Percentiles rank a stretch among this genome's conserved stretches.
These are phyloP conservation scores for Serendipita sp. DNA, from an alignment of 768 basidiomycete genomes.

Conservation along the genomic window DNA sequence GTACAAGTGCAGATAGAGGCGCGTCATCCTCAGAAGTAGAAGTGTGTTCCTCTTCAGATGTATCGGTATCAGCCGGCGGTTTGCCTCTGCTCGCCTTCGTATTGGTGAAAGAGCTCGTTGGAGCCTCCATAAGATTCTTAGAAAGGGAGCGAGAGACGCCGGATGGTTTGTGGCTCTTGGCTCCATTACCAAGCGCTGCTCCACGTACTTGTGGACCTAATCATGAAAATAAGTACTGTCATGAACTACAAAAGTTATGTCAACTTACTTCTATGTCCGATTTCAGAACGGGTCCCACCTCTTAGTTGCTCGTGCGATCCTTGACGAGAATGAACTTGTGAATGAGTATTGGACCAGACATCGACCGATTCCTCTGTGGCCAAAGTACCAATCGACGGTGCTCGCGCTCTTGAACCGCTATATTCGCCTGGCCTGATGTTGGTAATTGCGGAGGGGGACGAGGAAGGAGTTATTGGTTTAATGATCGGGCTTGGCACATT, in stretches of 20 bases:
- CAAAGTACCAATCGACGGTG: not conserved
- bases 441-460: not conserved
- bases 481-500: not conserved
- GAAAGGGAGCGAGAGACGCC: not conserved
- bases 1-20: constrained; percentile 45
- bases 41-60: constrained; percentile 21
- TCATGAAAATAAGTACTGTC: not conserved
- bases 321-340: not conserved
- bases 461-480: not conserved
- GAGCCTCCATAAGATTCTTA: not conserved
- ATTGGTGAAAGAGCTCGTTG: not conserved
- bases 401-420: not conserved
- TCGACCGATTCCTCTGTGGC: constrained; percentile 1
- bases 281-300: not conserved
- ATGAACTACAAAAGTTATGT: not conserved
- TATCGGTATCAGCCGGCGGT: constrained; percentile 21
- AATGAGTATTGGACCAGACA: constrained; percentile 3
- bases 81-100: constrained; percentile 8
- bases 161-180: not conserved
- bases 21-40: constrained; percentile 33
- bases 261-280: not conserved
- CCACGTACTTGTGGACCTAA: not conserved
- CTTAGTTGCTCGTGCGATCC: not conserved
- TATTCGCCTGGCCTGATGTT: not conserved
- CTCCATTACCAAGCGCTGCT: not conserved